Percentiles rank a stretch among this genome's conserved stretches.
These are phyloP conservation scores for Darksidea phi DNA, from an alignment of 495 filamentous ascomycete species.

Conservation along the genomic window DNA sequence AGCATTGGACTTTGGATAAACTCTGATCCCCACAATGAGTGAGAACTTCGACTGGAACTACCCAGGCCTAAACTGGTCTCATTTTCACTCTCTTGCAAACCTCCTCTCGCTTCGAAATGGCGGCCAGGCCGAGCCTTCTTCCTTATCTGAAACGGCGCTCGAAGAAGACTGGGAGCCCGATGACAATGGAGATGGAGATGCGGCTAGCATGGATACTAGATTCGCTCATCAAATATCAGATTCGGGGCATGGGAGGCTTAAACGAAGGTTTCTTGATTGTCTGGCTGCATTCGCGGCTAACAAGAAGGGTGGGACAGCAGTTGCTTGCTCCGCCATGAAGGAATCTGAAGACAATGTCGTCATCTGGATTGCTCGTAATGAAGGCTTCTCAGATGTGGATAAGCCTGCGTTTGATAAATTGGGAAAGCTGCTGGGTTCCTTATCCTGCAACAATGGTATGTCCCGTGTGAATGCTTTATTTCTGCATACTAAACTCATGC, in stretches of 20 bases:
- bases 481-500: conserved; percentile 27
- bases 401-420: conserved; percentile 35
- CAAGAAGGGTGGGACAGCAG: conserved; percentile 39
- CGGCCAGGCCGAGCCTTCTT: conserved; percentile 39
- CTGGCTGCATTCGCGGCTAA: conserved; percentile 40
- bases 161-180: conserved; percentile 31
- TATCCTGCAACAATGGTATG: conserved; percentile 35
- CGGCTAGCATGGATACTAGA: conserved; percentile 35
- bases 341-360: conserved; percentile 38
- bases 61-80: conserved; percentile 38
- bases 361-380: conserved; percentile 40
- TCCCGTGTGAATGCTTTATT: conserved; percentile 14
- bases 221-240: conserved; percentile 40
- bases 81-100: conserved; percentile 40
- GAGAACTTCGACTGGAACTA: conserved; percentile 41
- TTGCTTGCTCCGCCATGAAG: conserved; percentile 33
- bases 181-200: conserved; percentile 31
- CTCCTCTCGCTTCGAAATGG: conserved; percentile 42
- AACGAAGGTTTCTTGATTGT: conserved; percentile 40
- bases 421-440: conserved; percentile 27
- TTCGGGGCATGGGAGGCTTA: conserved; percentile 40
- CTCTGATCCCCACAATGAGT: conserved; percentile 31
- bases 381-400: conserved; percentile 38
- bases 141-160: conserved; percentile 36
- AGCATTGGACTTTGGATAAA: conserved; percentile 7